Conservation (phyloP, 768 basidiomycete genomes). For the Gyrodon lividus region DNA sequence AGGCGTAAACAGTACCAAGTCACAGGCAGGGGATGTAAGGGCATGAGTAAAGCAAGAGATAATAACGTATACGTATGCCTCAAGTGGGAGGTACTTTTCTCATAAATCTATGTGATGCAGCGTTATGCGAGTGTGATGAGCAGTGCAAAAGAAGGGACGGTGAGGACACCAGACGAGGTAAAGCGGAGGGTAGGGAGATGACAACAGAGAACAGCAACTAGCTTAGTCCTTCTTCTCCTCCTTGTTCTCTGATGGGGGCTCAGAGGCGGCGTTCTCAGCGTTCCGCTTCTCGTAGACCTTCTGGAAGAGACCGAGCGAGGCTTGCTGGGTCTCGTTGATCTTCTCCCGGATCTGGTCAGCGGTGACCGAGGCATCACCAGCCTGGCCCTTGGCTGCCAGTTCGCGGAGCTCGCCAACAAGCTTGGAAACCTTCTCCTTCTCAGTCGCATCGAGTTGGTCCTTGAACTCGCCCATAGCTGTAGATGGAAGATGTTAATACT, state of each 20-base stretch:
- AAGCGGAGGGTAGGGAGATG: conserved; percentile 4
- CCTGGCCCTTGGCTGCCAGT: conserved; percentile 85
- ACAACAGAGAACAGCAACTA: not conserved
- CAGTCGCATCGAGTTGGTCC: conserved; percentile 87
- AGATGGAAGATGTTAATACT: conserved; percentile 4
- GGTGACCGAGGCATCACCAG: conserved; percentile 75
- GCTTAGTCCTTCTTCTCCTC: conserved; percentile 85
- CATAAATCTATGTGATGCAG: conserved; percentile 28
- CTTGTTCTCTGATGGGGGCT: conserved; percentile 44
- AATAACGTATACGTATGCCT: conserved; percentile 20
- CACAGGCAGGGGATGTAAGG: conserved; percentile 9
- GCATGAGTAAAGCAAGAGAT: conserved; percentile 16
- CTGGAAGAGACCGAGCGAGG: conserved; percentile 95
- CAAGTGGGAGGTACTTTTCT: conserved; percentile 27
- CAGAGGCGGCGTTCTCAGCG: conserved; percentile 59
- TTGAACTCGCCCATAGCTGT: conserved; percentile 96
- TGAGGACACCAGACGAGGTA: conserved; percentile 8
- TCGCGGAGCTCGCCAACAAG: conserved; percentile 87
- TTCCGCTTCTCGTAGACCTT: conserved; percentile 94
- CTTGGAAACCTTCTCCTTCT: conserved; percentile 92
- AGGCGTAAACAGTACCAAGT: not conserved
- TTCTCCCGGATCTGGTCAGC: conserved; percentile 89
- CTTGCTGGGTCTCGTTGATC: conserved; percentile 91
- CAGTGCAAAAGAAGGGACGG: conserved; percentile 29
- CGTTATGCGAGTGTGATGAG: conserved; percentile 4